phyloP scores from a whole-genome alignment of 495 filamentous ascomycete species.

The Bacidia gigantensis region DNA sequence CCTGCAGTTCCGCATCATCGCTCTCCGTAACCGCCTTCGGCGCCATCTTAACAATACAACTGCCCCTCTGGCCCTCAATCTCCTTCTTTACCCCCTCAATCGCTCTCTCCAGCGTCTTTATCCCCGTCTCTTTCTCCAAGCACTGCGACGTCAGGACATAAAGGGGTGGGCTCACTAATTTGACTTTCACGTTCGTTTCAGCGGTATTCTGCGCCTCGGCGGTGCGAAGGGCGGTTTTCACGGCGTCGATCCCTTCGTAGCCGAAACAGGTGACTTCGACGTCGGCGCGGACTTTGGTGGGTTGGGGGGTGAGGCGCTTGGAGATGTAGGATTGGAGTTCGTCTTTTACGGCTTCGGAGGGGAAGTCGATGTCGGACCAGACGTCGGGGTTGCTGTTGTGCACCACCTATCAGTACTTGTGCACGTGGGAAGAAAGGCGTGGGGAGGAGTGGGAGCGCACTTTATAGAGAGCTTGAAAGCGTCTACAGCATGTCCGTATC shows the following conservation, averaged over 20 bases:
- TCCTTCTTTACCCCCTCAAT: conserved; percentile 69
- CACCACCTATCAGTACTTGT: background rate
- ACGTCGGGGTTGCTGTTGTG: conserved; percentile 72
- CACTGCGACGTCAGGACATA: conserved; percentile 91
- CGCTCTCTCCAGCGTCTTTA: conserved; percentile 68
- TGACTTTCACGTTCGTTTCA: conserved; percentile 91
- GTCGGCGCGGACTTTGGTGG: conserved; percentile 94
- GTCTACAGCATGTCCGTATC: conserved; percentile 91
- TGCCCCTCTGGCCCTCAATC: conserved; percentile 62
- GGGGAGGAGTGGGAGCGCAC: conserved; percentile 33
- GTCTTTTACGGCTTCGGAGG: conserved; percentile 66
- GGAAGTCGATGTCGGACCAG: conserved; percentile 84
- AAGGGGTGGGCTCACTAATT: conserved; percentile 85
- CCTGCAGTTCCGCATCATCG: conserved; percentile 91
- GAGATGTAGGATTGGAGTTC: conserved; percentile 87
- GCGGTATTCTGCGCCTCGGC: conserved; percentile 58
- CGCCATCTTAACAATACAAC: conserved; percentile 84
- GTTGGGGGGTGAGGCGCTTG: conserved; percentile 91
- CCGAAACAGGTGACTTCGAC: conserved; percentile 97
- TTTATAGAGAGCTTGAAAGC: conserved; percentile 99
- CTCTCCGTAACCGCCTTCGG: conserved; percentile 98
- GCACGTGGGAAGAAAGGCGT: too few relatives aligned
- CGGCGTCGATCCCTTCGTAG: conserved; percentile 96
- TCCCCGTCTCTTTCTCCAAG: conserved; percentile 79
- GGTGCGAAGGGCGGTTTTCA: conserved; percentile 63